These are phyloP conservation scores for Gregarina niphandrodes DNA, from an alignment of 169 alveolate species.

Conservation along the genomic window DNA sequence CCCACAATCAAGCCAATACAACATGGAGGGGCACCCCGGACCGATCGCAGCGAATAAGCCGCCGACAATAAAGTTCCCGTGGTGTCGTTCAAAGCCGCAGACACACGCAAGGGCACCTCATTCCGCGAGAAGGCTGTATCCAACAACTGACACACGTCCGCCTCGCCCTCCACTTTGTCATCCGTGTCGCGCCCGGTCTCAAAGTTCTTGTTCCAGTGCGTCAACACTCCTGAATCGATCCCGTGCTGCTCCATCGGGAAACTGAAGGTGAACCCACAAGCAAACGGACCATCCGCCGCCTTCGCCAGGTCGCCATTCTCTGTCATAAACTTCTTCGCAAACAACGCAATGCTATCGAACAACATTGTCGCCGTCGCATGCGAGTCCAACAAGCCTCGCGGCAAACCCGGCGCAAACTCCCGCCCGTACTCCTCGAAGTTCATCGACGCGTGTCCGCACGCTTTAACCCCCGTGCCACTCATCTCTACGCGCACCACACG, in stretches of 20 bases:
- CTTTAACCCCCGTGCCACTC: slow-evolving; percentile 46
- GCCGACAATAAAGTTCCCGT: slow-evolving; percentile 59
- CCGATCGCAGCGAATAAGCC: slow-evolving; percentile 39
- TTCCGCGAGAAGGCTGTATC: slow-evolving; percentile 43
- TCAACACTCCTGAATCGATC: too few relatives aligned
- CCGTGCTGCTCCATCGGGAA: too few relatives aligned
- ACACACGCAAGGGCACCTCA: slow-evolving; percentile 35
- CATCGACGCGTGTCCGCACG: slow-evolving; percentile 23
- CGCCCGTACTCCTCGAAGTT: slow-evolving; percentile 25
- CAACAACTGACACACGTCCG: slow-evolving; percentile 48
- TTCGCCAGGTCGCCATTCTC: slow-evolving; percentile 30
- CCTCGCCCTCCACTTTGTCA: slow-evolving; percentile 55
- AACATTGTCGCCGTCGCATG: slow-evolving; percentile 43
- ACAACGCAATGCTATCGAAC: slow-evolving; percentile 42
- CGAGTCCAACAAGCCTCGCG: slow-evolving; percentile 41
- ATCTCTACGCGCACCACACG: slow-evolving; percentile 49
- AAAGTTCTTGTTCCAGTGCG: slow-evolving; percentile 63
- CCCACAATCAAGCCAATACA: slow-evolving; percentile 52
- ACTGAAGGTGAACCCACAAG: too few relatives aligned
- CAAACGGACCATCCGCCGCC: too few relatives aligned
- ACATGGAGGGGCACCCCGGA: slow-evolving; percentile 39
- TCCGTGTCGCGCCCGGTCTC: slow-evolving; percentile 58
- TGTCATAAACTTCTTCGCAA: slow-evolving; percentile 27
- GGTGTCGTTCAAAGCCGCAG: slow-evolving; percentile 52
- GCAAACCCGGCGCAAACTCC: slow-evolving; percentile 12